Evolutionary conservation across 2,329 filamentous ascomycete genomes (phyloP).

Genomic region (Colletotrichum melonis): DNA sequence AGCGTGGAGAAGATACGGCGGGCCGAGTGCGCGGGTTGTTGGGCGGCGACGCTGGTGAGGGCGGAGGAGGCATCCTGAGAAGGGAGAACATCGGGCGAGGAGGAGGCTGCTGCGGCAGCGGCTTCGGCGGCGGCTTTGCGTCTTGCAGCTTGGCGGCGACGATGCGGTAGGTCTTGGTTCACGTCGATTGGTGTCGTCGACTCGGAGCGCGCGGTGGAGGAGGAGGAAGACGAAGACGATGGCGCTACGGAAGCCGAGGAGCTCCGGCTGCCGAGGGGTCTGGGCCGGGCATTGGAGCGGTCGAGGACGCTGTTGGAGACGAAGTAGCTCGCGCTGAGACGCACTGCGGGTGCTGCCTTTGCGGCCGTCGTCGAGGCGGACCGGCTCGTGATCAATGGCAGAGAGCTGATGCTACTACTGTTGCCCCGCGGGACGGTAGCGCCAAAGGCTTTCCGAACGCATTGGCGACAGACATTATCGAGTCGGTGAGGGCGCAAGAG

Average conservation of each 20-base stretch:
- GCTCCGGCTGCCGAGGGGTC: conserved; percentile 17
- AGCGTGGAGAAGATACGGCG: conserved; percentile 81
- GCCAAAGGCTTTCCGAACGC: conserved; percentile 18
- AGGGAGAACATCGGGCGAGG: conserved; percentile 44
- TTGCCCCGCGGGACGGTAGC: background rate
- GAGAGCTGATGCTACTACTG: background rate
- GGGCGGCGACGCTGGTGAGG: conserved; percentile 63
- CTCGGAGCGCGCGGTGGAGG: conserved; percentile 5
- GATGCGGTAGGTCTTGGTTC: conserved; percentile 34
- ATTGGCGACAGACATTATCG: conserved; percentile 34
- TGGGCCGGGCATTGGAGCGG: conserved; percentile 8
- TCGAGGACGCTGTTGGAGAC: conserved; percentile 35
- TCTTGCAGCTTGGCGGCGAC: conserved; percentile 34
- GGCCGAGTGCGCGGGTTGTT: conserved; percentile 61
- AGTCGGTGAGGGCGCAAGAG: conserved; percentile 30
- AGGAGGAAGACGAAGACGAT: conserved; percentile 11
- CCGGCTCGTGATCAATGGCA: conserved; percentile 13
- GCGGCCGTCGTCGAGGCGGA: conserved; percentile 26
- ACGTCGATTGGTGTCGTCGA: conserved; percentile 18
- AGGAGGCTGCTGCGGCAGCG: background rate
- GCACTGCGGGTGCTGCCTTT: conserved; percentile 29
- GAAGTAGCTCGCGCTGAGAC: conserved; percentile 37
- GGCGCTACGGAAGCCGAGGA: conserved; percentile 27
- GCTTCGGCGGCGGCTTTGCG: conserved; percentile 32
- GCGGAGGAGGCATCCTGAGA: conserved; percentile 66